Evolutionary conservation across 2,329 filamentous ascomycete genomes (phyloP), one percentile per base, ranked within the genome.

Genomic region (Aspergillus fumigatus): DNA sequence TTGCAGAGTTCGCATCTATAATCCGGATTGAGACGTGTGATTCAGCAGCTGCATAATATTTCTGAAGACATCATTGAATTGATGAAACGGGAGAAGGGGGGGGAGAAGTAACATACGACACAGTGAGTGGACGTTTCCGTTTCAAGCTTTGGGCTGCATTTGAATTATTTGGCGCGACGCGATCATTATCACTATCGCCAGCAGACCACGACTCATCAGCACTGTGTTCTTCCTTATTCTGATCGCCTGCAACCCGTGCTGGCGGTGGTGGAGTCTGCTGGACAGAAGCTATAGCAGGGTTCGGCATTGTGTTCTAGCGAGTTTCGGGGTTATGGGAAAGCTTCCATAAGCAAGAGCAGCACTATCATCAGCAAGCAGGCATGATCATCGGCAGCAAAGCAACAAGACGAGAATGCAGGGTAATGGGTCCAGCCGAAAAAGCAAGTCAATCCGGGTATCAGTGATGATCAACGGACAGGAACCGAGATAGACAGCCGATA

Each of bases 1-100:
- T 78, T 77, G 59, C 75, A 78, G 29, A 76, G 61, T 53, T 77
- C 75, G 56, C 75, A 77, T 49, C 75, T 77, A 26, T 23, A 47
- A 25, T 17, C 11, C 10, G 32, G 32, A 7, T 38, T 17, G 32
- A 47, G 19, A 47, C 14, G 10, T 47, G 11, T 25, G 21, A 45
- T 26, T 47, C 21, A 21, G 21, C 43, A 25, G 19, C 3, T 26
- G 21, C 11, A 26, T 11, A 23, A 47, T 3, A 17, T 3, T 14
- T 23, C 11, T n/a, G n/a, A 14, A 14, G 3, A 26, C 23, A 4
- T 25, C 21, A 1, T 25, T 4, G 10, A 47, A 25, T 19, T 23
- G 11, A 14, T 23, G 21, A 23, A 23, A 47, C 11, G 3, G 43
- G 3, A 6, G 21, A 23, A 23, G 11, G 14, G 21, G 8, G n/a